phyloP scores from a whole-genome alignment of 2,329 filamentous ascomycete genomes.

The Fusarium tanahbumbuense region DNA sequence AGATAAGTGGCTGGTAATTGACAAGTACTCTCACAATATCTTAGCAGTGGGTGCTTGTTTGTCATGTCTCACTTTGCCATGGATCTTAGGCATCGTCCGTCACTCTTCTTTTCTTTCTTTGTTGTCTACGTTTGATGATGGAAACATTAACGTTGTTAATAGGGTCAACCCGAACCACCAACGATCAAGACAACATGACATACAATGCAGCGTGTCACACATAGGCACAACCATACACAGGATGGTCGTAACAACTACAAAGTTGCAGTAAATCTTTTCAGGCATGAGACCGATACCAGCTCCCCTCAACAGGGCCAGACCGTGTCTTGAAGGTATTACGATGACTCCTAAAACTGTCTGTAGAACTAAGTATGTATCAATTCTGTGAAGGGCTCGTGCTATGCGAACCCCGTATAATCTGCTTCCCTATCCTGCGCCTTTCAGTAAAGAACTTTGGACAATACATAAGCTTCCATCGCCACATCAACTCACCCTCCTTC shows the following conservation, averaged over 20 bases:
- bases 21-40: background rate
- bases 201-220: background rate
- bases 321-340: background rate
- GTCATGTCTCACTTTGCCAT: background rate
- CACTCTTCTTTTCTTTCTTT: background rate
- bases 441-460: slow-evolving; percentile 10
- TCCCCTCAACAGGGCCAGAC: no score
- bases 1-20: background rate
- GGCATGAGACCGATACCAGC: background rate
- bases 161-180: background rate
- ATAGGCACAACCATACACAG: background rate
- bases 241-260: background rate
- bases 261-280: background rate
- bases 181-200: background rate
- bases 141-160: background rate
- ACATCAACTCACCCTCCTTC: slow-evolving; percentile 49
- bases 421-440: slow-evolving; percentile 16
- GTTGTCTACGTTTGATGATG: background rate
- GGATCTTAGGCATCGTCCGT: background rate
- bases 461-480: slow-evolving; percentile 9
- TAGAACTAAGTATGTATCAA: background rate
- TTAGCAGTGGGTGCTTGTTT: background rate
- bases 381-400: slow-evolving; percentile 4
- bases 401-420: background rate
- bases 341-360: background rate